Base-by-base conservation (phyloP, 495 filamentous ascomycete species). In the Annulohypoxylon stygium region DNA sequence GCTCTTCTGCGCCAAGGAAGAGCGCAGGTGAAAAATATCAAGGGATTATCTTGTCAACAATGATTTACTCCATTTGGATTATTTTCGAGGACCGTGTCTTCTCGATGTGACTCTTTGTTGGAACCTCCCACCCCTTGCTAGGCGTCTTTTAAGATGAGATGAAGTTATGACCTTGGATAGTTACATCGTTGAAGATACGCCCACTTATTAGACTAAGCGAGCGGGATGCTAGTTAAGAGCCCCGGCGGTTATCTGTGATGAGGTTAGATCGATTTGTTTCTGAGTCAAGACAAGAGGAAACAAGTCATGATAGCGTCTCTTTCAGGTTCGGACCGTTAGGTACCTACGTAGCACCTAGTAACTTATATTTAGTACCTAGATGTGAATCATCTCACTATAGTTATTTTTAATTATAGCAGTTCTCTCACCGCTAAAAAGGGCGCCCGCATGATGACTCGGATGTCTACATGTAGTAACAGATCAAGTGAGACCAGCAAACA, bases 111-210 rank as follows among this genome's bases (percentile, higher is more conserved):
- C 7, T 60, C 26, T 45, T 8, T 39, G 9, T 23, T 45, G 14
- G 20, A 3, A 45, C 18, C 36, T 5, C 10, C 16, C 25, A 11
- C 8, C 14, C 39, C 14, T 34, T 55, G n/a, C 11, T 48, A 12
- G 51, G 25, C 0, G 37, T 20, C 12, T 36, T 48, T 10, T 30
- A 25, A 55, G 25, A 62, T 58, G 23, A 25, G 57, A 55, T 47
- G 51, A 47, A 59, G 14, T 9, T 57, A 4, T 53, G 18, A 23
- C 30, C 4, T 50, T 37, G 26, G 9, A 43, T 2, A 50, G 65
- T 67, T 61, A 61, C 65, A 68, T 68, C 41, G 55, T 23, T n/a
- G 4, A 14, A 1, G 39, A 43, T 43, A 43, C 39, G 11, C 12
- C 34, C 45, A 61, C 55, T 61, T 53, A 61, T 30, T 60, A 39